These are phyloP conservation scores for Phytophthora europaea DNA, from an alignment of 352 stramenopile species.

Conservation along the genomic window DNA sequence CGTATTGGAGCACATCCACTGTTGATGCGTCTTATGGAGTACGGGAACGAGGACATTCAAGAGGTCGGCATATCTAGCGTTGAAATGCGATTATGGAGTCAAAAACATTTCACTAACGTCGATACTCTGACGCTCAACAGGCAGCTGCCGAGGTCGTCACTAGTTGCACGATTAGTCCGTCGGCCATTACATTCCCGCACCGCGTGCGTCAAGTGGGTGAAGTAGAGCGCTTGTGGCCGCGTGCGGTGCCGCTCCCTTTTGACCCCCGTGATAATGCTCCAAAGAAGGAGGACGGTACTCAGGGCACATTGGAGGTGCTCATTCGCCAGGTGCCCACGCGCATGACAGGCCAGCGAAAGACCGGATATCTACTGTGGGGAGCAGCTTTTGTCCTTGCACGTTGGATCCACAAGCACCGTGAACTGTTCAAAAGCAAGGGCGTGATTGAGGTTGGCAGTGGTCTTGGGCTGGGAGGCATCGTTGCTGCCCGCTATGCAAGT, in stretches of 20 bases:
- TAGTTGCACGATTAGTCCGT: slow-evolving; percentile 68
- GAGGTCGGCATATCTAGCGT: slow-evolving; percentile 49
- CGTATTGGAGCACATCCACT: slow-evolving; percentile 71
- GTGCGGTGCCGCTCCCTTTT: slow-evolving; percentile 63
- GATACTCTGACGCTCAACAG: slow-evolving; percentile 35
- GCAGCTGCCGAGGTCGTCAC: slow-evolving; percentile 73
- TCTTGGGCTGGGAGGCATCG: slow-evolving; percentile 84
- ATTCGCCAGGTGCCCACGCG: slow-evolving; percentile 84
- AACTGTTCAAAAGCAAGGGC: slow-evolving; percentile 74
- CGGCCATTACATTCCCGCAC: slow-evolving; percentile 76
- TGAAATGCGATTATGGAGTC: background rate
- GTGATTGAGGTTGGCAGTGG: slow-evolving; percentile 88
- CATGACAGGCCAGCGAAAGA: slow-evolving; percentile 91
- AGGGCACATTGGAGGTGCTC: slow-evolving; percentile 60
- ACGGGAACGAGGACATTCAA: slow-evolving; percentile 79
- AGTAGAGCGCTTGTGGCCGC: slow-evolving; percentile 64
- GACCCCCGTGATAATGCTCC: slow-evolving; percentile 60
- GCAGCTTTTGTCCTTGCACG: slow-evolving; percentile 83
- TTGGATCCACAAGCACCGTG: slow-evolving; percentile 84
- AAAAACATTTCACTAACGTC: background rate
- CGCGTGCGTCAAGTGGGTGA: slow-evolving; percentile 70
- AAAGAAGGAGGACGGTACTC: slow-evolving; percentile 28
- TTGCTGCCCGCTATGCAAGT: slow-evolving; percentile 71
- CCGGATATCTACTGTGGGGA: slow-evolving; percentile 87
- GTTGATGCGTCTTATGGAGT: slow-evolving; percentile 83